Evolutionary conservation across 139 green algal genomes (phyloP), one percentile per base, ranked within the genome.

Genomic region (Edaphochlamys debaryana): DNA sequence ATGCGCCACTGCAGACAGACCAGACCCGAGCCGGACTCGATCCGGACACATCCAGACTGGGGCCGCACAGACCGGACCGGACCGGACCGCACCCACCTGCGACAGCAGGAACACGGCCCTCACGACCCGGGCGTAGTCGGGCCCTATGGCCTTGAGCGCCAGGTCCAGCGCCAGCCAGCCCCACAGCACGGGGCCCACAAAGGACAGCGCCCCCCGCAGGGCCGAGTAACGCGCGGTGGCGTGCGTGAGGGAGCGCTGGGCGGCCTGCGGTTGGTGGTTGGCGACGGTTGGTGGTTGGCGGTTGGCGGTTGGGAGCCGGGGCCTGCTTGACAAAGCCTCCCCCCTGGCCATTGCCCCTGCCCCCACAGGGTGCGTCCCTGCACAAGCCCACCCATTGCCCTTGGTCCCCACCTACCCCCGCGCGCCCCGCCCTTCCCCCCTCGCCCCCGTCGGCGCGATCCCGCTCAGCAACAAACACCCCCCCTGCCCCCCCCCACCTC

Each of bases 131-230:
- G 87, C 86, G 72, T 95, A 96, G 81, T 98, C 95, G 4, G 94
- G 94, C 58, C 95, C 95, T 2, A 98, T 87, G 19, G 92, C 86
- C 63, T 94, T 93, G 5, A 90, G 54, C 32, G 89, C 90, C 69
- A 98, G 85, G 58, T 98, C 95, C 7, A 92, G 58, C n/a, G 88
- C 94, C n/a, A 96, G 89, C 85, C 83, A 92, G 9, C 86, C 92
- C 95, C 95, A 98, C 91, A 97, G 91, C 7, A 95, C 50, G 5
- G 95, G 94, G 0, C 91, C 93, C 37, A 98, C 52, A 50, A 96
- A 73, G 15, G 87, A 80, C 60, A 97, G 82, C 17, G 91, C 86
- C 5, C 92, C 90, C 42, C 92, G 90, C 20, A 92, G 80, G 0
- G 92, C 87, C 30, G 90, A 87, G 86, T 96, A 97, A 11, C 94